Percentiles rank a stretch among this genome's conserved stretches.
These are phyloP conservation scores for Pythium myriotylum DNA, from an alignment of 352 stramenopile species.

Conservation along the genomic window DNA sequence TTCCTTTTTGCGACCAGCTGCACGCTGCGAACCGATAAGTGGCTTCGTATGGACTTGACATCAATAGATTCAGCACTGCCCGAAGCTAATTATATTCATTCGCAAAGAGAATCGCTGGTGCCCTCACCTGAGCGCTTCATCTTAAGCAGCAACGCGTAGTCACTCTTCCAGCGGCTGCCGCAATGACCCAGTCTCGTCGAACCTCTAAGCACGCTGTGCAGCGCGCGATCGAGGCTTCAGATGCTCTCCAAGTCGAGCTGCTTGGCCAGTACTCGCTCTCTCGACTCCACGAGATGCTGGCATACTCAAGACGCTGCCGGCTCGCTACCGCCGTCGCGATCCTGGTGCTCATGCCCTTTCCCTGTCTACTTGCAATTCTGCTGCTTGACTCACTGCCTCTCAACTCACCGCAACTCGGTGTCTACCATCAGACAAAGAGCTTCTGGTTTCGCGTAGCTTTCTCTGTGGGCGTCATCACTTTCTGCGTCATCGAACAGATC, in stretches of 20 bases:
- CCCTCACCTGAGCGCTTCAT: no score
- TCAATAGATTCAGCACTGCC: no score
- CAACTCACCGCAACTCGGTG: neutral
- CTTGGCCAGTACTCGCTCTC: neutral
- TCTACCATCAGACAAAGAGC: slow-evolving; percentile 2
- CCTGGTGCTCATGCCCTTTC: slow-evolving; percentile 2
- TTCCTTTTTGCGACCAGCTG: no score
- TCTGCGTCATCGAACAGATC: slow-evolving; percentile 11
- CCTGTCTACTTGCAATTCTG: neutral
- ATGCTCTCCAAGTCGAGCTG: neutral
- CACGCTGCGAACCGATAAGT: no score
- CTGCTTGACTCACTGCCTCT: slow-evolving; percentile 5
- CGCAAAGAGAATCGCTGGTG: no score
- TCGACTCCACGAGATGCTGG: neutral
- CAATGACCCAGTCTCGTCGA: neutral
- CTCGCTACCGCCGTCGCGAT: neutral
- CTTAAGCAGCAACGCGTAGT: no score
- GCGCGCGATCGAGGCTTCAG: neutral
- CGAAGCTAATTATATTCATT: no score
- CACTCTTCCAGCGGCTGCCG: no score
- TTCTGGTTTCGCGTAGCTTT: slow-evolving; percentile 6
- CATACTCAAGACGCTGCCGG: neutral
- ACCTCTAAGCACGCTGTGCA: no score
- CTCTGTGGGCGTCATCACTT: neutral
- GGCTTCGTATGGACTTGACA: no score